These are phyloP conservation scores for Tolypocladium paradoxum DNA, from an alignment of 2,329 filamentous ascomycete genomes.

Conservation along the genomic window DNA sequence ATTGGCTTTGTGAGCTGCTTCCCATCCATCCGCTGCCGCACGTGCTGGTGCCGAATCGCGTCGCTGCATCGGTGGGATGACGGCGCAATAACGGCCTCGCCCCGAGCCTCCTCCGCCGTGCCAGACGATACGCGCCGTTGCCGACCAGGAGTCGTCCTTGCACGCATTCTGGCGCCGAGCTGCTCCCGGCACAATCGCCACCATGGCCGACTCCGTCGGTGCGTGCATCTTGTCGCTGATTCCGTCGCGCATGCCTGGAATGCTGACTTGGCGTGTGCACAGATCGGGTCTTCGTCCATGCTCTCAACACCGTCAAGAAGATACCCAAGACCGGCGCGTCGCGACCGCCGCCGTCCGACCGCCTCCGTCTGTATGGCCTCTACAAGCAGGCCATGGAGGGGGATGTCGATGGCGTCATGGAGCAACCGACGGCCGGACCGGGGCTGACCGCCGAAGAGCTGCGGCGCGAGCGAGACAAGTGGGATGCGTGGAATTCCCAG, in stretches of 20 bases:
- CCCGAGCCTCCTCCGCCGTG: neutral
- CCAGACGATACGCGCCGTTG: neutral
- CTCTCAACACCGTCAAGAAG: constrained; percentile 96
- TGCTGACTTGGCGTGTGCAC: constrained; percentile 5
- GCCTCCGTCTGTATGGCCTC: constrained; percentile 87
- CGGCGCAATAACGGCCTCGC: neutral
- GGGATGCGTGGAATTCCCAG: constrained; percentile 93
- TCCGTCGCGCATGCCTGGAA: neutral
- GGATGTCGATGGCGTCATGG: constrained; percentile 89
- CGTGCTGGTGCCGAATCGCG: neutral
- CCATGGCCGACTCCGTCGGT: constrained; percentile 30
- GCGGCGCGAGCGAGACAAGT: constrained; percentile 55
- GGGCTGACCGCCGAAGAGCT: constrained; percentile 41
- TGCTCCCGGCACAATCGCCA: neutral
- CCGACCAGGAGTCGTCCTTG: neutral
- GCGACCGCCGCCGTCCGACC: constrained; percentile 74
- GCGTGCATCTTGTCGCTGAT: constrained; percentile 5
- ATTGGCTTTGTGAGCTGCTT: neutral
- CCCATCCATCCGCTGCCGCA: neutral
- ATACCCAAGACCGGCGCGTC: constrained; percentile 88
- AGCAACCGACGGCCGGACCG: constrained; percentile 52
- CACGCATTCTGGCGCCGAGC: neutral
- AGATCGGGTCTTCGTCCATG: constrained; percentile 99
- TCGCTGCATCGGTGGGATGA: neutral
- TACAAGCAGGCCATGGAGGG: constrained; percentile 99